Evolutionary conservation across 441 rosid species (phyloP), one percentile per base, ranked within the genome.

Genomic region (Erysimum cheiri): DNA sequence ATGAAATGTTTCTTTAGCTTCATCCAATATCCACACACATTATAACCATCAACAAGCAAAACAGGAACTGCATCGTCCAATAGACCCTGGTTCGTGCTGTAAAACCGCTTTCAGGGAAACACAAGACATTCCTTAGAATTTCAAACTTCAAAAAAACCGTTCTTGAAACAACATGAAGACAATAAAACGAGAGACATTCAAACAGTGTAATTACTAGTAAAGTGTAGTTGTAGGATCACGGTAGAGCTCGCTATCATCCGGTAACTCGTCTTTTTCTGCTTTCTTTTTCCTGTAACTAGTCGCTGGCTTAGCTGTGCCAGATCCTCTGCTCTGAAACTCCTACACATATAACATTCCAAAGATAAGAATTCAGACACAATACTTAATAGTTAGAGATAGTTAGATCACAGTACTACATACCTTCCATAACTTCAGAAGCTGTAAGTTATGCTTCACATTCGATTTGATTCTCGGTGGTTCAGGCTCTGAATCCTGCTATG

Each of bases 11-110:
- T 91, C 87, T 89, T 94, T 72, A 94, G 78, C 79, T 91, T 94
- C 29, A 78, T 36, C 98, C 98, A 94, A 66, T 85, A 89, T 53
- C 97, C 97, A 80, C 98, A 94, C 35, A 94, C 92, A 75, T 94
- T 94, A 78, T 93, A 93, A 56, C 97, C 98, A 64, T 93, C 98
- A 78, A 93, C 92, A 13, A 93, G 98, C 84, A 93, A 76, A 59
- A 93, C 96, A 2, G 98, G 98, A 52, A 84, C 80, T 15, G 87
- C 90, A 71, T 76, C 79, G 8, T 80, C 86, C 24, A 75, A 31
- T 24, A 90, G 14, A 33, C 84, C 86, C 78, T 84, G 97, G 77
- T 84, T 84, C 66, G 91, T 91, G 82, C 98, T 93, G 88, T 78
- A 78, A 74, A 83, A 74, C 75, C 65, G 31, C 46, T 75, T 70